A percentile compares a stretch with the other conserved stretches of the same genome.
Evolutionary conservation across 208 protist species (phyloP).

Genomic region (Endotrypanum monterogeii): DNA sequence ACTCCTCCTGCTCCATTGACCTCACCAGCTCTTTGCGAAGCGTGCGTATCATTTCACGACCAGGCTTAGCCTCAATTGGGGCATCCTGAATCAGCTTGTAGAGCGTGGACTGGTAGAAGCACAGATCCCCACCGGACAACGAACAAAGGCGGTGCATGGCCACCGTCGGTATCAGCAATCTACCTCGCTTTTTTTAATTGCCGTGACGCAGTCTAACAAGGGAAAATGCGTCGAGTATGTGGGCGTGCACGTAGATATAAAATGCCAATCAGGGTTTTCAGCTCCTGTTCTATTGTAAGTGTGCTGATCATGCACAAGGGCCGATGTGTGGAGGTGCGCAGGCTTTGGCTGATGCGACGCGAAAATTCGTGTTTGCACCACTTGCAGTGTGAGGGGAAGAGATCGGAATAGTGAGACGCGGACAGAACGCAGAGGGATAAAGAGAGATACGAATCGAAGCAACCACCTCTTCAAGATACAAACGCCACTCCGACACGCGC

Average conservation of each 20-base stretch:
- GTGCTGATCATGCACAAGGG: not conserved
- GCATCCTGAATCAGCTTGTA: conserved; percentile 74
- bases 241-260: not conserved
- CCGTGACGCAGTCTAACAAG: not conserved
- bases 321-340: not conserved
- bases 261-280: not conserved
- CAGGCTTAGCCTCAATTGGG: conserved; percentile 64
- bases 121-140: conserved; percentile 48
- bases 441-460: not conserved
- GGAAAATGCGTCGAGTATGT: not conserved
- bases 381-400: not conserved
- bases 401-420: not conserved
- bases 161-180: not conserved
- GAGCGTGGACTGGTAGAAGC: conserved; percentile 80
- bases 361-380: not conserved
- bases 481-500: not conserved
- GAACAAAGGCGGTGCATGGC: conserved; percentile 31
- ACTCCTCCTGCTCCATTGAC: conserved; percentile 61
- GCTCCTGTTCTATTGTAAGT: not conserved
- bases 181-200: not conserved
- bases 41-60: conserved; percentile 72
- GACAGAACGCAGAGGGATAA: not conserved
- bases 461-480: not conserved
- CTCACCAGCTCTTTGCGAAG: conserved; percentile 77
- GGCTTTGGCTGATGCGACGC: no score